Percentiles rank a stretch among this genome's conserved stretches.
phyloP scores from a whole-genome alignment of 306 rosid genomes.

The Gynostemma pentaphyllum region DNA sequence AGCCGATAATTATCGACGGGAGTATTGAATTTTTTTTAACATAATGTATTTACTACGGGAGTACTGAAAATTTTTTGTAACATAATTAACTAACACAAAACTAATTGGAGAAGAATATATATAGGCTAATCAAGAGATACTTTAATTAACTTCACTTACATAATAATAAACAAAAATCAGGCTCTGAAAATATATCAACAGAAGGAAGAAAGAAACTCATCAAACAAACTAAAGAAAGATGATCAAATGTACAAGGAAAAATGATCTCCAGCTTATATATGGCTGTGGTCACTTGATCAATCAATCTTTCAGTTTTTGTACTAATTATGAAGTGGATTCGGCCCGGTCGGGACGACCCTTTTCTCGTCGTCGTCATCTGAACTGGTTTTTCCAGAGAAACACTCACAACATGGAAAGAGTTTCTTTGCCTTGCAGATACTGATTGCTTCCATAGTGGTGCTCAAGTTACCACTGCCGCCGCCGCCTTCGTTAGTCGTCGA shows the following conservation, averaged over 20 bases:
- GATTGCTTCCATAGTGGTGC: slow-evolving; percentile 8
- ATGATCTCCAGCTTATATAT: not conserved
- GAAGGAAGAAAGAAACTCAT: not conserved
- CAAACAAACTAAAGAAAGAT: not conserved
- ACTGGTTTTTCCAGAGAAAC: slow-evolving; percentile 10
- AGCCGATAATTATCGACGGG: too few relatives aligned
- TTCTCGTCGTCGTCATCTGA: slow-evolving; percentile 36
- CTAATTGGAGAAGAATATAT: too few relatives aligned
- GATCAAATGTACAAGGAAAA: not conserved
- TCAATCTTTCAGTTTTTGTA: slow-evolving; percentile 12
- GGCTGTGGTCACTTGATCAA: not conserved
- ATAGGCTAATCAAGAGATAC: too few relatives aligned
- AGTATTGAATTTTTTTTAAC: too few relatives aligned
- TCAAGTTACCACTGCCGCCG: slow-evolving; percentile 21
- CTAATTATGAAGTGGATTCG: slow-evolving; percentile 84
- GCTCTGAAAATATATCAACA: not conserved
- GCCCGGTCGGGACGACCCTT: slow-evolving; percentile 78
- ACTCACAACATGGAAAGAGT: slow-evolving; percentile 13
- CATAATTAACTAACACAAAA: too few relatives aligned
- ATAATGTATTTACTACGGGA: too few relatives aligned
- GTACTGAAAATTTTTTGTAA: too few relatives aligned
- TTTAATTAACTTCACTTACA: not conserved
- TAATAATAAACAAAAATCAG: not conserved
- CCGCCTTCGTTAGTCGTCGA: slow-evolving; percentile 12
- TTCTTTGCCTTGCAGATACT: slow-evolving; percentile 23